Base-by-base conservation (phyloP, 306 rosid species). In the Parietaria judaica region DNA sequence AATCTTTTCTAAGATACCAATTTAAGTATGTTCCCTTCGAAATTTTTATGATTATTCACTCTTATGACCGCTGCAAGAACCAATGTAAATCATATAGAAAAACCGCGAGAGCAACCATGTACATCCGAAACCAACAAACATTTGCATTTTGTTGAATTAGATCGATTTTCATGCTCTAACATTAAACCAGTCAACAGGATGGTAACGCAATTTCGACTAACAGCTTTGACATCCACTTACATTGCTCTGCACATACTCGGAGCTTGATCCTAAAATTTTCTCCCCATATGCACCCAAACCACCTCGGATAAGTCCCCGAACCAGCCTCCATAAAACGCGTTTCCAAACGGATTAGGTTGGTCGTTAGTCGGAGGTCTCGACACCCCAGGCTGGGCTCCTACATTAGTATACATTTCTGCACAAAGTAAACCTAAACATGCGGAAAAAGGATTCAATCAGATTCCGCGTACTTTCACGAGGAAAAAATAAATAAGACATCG, bases 161-260 rank as follows among this genome's bases (percentile, higher is more conserved):
- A 49, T 7, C 53, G 5, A 14, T 46, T 44, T 38, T 14, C 23
- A 14, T 1, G 34, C 35, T n/a, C 14, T 3, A 41, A 37, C 13
- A 4, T 2, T 56, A 11, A 56, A 12, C 1, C 44, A 49, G 53
- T n/a, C 53, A 9, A 49, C 53, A 49, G 3, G 13, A 49, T 49
- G 10, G 53, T 49, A 11, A 31, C 14, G 56, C 13, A 15, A 56
- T 35, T 46, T 56, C 3, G 6, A 50, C 12, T 31, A 23, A 61
- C 59, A 51, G 56, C 11, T 14, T 63, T 37, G 31, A 7, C 31
- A 14, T 16, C 15, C 47, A 78, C 82, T 86, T 85, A 88, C 99
- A 69, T 92, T 92, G 95, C 99, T 88, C 79, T 92, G 99, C 65
- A 92, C 96, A 74, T 92, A 92, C 73, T 92, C 99, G 41, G 95